Base-by-base conservation (phyloP, 768 basidiomycete species). In the Leccinum sublutescens region DNA sequence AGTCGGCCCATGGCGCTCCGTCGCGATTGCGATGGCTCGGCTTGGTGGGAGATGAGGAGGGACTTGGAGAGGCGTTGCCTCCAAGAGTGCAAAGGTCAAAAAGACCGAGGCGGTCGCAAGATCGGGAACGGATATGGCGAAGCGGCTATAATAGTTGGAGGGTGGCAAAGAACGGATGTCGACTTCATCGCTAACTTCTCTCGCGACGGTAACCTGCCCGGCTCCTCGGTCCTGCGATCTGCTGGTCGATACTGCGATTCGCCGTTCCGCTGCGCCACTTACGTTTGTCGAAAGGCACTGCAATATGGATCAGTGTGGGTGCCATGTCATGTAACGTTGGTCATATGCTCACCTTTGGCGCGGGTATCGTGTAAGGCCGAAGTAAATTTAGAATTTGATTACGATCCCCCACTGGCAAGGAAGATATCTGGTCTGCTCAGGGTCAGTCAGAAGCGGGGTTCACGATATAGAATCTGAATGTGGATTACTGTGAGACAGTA, bases 1-100 rank as follows among this genome's bases (percentile, higher is more conserved):
- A 31, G 85, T 86, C 3, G 85, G 84, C 0, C 83, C 85, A 40
- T 75, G 66, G 21, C 78, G 77, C 33, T 78, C 77, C 55, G 69
- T 76, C 11, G 78, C 76, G 19, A 73, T 65, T 19, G 84, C 82
- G 19, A 76, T 72, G 14, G 75, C 77, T 38, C 82, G 78, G 38
- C 77, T 82, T 49, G 75, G 70, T 1, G 81, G 84, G 25, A 87
- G 74, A 60, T 85, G 83, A 8, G 73, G 72, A 5, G 85, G 84
- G 14, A 80, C 66, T 55, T 72, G 73, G 21, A 83, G 64, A 2
- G 77, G 71, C 11, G 69, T 72, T 4, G 74, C 73, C 66, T 86
- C 83, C 27, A 80, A 76, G 54, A 86, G 64, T 2, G 79, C 83
- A 62, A 82, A 85, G 10, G 77, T 79, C 59, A 87, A 63, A 53